phyloP scores from a whole-genome alignment of 805 yeast genomes.

The Teunomyces panamensis region DNA sequence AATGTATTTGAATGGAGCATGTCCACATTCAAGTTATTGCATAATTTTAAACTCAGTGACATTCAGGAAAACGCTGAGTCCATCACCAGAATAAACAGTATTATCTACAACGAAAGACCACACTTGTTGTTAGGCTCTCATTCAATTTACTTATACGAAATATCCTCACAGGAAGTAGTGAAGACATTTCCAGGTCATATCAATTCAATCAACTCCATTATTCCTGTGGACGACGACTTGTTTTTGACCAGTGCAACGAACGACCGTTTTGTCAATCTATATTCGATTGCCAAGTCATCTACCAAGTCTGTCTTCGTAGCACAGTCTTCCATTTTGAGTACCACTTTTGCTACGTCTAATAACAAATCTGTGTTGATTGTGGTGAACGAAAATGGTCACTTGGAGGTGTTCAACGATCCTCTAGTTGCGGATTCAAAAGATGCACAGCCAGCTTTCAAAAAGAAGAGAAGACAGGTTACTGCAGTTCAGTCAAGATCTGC shows the following conservation, averaged over 20 bases:
- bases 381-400: slow-evolving; percentile 69
- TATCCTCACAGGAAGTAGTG: slow-evolving; percentile 33
- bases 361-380: slow-evolving; percentile 44
- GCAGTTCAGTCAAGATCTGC: slow-evolving; percentile 50
- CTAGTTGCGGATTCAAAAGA: slow-evolving; percentile 22
- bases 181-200: slow-evolving; percentile 74
- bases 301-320: slow-evolving; percentile 63
- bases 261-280: slow-evolving; percentile 79
- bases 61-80: slow-evolving; percentile 31
- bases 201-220: slow-evolving; percentile 55
- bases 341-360: slow-evolving; percentile 38
- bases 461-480: slow-evolving; percentile 42
- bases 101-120: slow-evolving; percentile 28
- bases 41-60: slow-evolving; percentile 43
- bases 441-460: slow-evolving; percentile 21
- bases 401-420: slow-evolving; percentile 71
- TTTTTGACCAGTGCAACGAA: slow-evolving; percentile 71
- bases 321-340: slow-evolving; percentile 54
- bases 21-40: slow-evolving; percentile 37
- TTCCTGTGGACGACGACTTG: slow-evolving; percentile 39
- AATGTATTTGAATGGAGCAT: slow-evolving; percentile 62
- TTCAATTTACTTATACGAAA: slow-evolving; percentile 54
- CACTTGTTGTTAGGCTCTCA: slow-evolving; percentile 66
- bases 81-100: slow-evolving; percentile 28
- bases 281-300: slow-evolving; percentile 45